phyloP scores from a whole-genome alignment of 768 basidiomycete genomes.

The Lentinula raphanica region DNA sequence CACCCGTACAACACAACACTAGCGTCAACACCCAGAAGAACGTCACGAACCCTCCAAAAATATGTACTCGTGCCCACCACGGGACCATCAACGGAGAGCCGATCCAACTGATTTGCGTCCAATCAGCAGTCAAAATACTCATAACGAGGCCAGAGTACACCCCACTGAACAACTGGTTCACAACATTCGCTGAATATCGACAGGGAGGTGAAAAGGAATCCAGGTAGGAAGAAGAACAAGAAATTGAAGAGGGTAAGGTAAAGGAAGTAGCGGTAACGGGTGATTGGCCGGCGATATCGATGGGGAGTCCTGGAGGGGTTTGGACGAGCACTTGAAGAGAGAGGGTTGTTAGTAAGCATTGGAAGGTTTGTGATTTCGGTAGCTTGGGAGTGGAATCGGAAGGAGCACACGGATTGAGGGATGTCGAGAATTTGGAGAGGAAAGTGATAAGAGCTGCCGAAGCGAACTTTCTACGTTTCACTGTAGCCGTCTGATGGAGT shows the following conservation, averaged over 20 bases:
- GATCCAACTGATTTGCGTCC: slow-evolving; percentile 60
- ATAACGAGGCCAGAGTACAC: slow-evolving; percentile 79
- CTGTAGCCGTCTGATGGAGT: too few relatives aligned
- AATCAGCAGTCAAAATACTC: slow-evolving; percentile 91
- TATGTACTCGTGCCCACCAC: slow-evolving; percentile 96
- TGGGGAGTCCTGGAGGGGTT: neutral
- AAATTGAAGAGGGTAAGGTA: slow-evolving; percentile 60
- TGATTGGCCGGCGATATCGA: slow-evolving; percentile 30
- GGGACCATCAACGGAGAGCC: slow-evolving; percentile 62
- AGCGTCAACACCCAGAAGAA: slow-evolving; percentile 94
- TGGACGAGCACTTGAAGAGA: too few relatives aligned
- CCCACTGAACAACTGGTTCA: slow-evolving; percentile 94
- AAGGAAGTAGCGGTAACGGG: slow-evolving; percentile 79
- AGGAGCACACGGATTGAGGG: neutral
- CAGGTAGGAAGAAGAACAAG: slow-evolving; percentile 87
- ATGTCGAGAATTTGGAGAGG: neutral
- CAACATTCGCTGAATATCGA: slow-evolving; percentile 77
- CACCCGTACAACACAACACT: slow-evolving; percentile 88
- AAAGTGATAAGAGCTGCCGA: neutral
- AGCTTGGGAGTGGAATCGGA: too few relatives aligned
- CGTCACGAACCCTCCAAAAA: slow-evolving; percentile 80
- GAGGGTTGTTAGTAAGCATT: too few relatives aligned
- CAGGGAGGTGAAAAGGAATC: slow-evolving; percentile 85
- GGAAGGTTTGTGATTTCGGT: slow-evolving; percentile 7
- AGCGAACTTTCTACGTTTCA: neutral